Base-by-base conservation (phyloP, 2,329 filamentous ascomycete species). In the Biscogniauxia sp. region DNA sequence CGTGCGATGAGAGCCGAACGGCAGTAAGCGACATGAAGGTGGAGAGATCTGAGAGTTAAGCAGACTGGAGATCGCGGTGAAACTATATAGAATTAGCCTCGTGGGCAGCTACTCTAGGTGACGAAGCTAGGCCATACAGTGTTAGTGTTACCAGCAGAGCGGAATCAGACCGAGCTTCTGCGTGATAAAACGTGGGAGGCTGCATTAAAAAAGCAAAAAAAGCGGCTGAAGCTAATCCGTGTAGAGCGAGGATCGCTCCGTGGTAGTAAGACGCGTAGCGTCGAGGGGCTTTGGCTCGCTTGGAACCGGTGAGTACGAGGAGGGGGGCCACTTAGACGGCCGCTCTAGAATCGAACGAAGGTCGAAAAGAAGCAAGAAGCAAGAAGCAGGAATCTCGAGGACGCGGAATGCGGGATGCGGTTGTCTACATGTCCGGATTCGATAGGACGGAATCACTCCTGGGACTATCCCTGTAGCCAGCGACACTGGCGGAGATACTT, bases 371-470 rank as follows among this genome's bases (percentile, higher is more conserved):
- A 45, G 37, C 37, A 45, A 60, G 56, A n/a, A n/a, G n/a, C n/a
- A 51, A 45, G 37, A 45, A 45, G 37, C 37, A 45, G 59, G 56
- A 55, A 28, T 56, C 61, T 55, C 60, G 58, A 23, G 54, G 32
- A 57, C 54, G 56, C 60, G 58, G 61, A 56, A 59, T 53, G 56
- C 60, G 58, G 61, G 57, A 59, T 51, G 59, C 64, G 62, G 64
- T 59, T 66, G 64, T 66, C 61, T 63, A 66, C 64, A 66, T 66
- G 53, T 65, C 63, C 61, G 60, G 61, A 59, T 56, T 64, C 60
- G 62, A 61, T 58, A 58, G 58, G 53, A 58, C 51, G 58, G 53
- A 55, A 60, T 49, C 59, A 52, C 50, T 58, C 41, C 61, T 26
- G 53, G 65, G 63, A 59, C 60, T 61, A 67, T 56, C 65, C 65